Base-by-base conservation (phyloP, 306 rosid species). In the Ochetophila trinervis region DNA sequence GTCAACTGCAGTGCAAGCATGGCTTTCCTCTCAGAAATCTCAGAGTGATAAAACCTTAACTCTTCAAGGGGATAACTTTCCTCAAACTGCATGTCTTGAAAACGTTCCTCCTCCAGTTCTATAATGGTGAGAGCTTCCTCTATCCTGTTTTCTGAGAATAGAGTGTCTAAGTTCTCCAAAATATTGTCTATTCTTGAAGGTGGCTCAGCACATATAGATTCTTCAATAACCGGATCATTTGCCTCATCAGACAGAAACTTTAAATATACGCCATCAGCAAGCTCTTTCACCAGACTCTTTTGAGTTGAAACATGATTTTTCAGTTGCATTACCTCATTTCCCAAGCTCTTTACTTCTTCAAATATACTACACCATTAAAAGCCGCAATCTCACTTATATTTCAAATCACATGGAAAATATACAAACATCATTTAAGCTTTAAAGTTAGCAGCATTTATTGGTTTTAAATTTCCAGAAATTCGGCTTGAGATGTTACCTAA, bases 51-150 rank as follows among this genome's bases (percentile, higher is more conserved):
- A 65, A 72, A 44, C 60, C 62, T 61, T 30, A 78, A 69, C 49
- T 80, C 71, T 1, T 62, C 70, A 48, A 66, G 49, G 0, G 74
- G 65, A 67, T 11, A 67, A 54, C 56, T 56, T 30, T 72, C 68
- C 58, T 85, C 84, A 32, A 72, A 66, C 60, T 74, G 70, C 76
- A 80, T 32, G 36, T 70, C 79, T 57, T 78, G 83, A 30, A 65
- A 68, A 67, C 71, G 74, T 78, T 82, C 85, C 20, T 83, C 84
- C 79, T 74, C 83, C 34, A 73, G 49, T 71, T 83, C 88, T 65
- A 87, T 52, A 56, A 77, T 55, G 60, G 69, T 67, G 30, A 88
- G 64, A 16, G 95, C 92, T 80, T 91, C 91, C 42, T 76, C 85
- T 37, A 82, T 58, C 66, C 61, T 82, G 66, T 83, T 85, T 78